These are phyloP conservation scores for Trypanosoma boissoni DNA, from an alignment of 208 protist genomes.

Conservation along the genomic window DNA sequence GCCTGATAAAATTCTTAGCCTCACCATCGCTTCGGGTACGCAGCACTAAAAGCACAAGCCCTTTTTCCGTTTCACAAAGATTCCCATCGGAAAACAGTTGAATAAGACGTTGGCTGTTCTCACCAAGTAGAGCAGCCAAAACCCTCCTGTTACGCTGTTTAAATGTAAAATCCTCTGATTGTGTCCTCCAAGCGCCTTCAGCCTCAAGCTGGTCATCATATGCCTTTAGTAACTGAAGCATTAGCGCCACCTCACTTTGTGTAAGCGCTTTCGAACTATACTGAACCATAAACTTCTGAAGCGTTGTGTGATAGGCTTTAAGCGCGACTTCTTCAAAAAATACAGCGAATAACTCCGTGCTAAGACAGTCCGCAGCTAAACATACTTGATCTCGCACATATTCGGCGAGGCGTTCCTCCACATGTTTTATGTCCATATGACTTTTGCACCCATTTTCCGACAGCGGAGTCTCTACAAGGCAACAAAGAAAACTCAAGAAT, in stretches of 20 bases:
- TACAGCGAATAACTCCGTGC: not conserved
- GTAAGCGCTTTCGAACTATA: not conserved
- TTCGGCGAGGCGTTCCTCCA: not conserved
- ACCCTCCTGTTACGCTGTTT: conserved; percentile 1
- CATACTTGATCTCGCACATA: not conserved
- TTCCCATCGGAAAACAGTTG: not conserved
- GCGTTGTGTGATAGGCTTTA: conserved; percentile 1
- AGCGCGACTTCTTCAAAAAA: conserved; percentile 13
- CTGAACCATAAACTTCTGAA: conserved; percentile 2
- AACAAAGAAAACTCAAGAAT: conserved; percentile 7
- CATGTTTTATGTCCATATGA: not conserved
- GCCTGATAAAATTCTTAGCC: conserved; percentile 8
- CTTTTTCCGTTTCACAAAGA: not conserved
- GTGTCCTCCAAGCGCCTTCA: not conserved
- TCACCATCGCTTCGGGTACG: conserved; percentile 1
- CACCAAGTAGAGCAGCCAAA: conserved; percentile 4
- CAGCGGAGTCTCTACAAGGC: not conserved
- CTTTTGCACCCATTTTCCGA: too few species aligned
- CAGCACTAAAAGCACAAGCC: conserved; percentile 3
- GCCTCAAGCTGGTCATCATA: conserved; percentile 6
- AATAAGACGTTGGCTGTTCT: conserved; percentile 1
- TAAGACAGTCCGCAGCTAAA: conserved; percentile 1
- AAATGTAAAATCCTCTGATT: conserved; percentile 2
- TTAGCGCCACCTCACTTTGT: not conserved
- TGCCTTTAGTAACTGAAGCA: conserved; percentile 8